phyloP scores from a whole-genome alignment of 1,139 yeast genomes.

The Casaregolazyma suthepensis region DNA sequence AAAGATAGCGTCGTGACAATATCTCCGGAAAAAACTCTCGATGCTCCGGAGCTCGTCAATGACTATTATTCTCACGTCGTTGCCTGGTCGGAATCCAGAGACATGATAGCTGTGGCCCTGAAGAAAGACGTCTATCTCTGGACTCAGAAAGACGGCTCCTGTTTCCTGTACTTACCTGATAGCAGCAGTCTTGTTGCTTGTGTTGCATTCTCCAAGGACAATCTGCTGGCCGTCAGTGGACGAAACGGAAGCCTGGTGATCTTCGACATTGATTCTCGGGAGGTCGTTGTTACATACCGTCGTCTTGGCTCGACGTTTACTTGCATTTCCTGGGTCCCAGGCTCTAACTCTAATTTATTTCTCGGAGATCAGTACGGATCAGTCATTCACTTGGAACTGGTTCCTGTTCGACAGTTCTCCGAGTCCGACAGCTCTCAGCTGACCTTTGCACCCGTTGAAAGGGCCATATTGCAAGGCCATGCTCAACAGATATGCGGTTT shows the following conservation, averaged over 20 bases:
- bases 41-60: constrained; percentile 70
- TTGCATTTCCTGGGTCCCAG: constrained; percentile 58
- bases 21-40: constrained; percentile 32
- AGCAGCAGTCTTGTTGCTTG: constrained; percentile 43
- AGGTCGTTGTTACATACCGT: constrained; percentile 17
- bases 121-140: constrained; percentile 58
- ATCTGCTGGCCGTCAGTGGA: constrained; percentile 54
- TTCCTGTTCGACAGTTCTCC: neutral
- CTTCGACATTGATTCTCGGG: constrained; percentile 29
- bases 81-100: constrained; percentile 58
- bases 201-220: constrained; percentile 48
- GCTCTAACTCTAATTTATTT: constrained; percentile 38
- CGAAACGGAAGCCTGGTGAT: constrained; percentile 44
- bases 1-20: neutral
- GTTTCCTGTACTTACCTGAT: constrained; percentile 15
- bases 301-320: constrained; percentile 29
- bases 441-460: constrained; percentile 5
- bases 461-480: constrained; percentile 18
- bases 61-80: constrained; percentile 77
- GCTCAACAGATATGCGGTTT: constrained; percentile 29
- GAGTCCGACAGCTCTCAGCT: constrained; percentile 9
- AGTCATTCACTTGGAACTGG: constrained; percentile 42
- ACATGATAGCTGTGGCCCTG: constrained; percentile 63
- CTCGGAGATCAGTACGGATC: constrained; percentile 70
- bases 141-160: constrained; percentile 50